Conservation (phyloP, 768 basidiomycete genomes). For the Xerocomus brunneocitrinus region DNA sequence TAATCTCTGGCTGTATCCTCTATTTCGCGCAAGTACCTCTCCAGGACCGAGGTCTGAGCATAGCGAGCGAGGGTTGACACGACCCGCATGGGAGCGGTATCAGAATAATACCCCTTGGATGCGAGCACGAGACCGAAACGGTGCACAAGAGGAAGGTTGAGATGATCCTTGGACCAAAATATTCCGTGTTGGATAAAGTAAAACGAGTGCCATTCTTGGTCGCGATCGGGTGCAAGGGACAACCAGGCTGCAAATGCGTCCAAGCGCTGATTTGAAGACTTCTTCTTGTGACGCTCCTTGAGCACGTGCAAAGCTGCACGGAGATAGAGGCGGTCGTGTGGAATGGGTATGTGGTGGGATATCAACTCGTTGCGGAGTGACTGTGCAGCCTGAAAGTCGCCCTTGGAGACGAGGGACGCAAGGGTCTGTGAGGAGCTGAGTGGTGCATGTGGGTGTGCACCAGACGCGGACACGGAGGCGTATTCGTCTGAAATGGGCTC, state of each 20-base stretch:
- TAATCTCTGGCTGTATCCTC: conserved; percentile 14
- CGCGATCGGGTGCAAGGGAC: conserved; percentile 36
- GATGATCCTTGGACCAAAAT: conserved; percentile 25
- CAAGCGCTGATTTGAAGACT: conserved; percentile 15
- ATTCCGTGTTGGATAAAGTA: conserved; percentile 30
- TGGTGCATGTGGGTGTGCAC: conserved; percentile 14
- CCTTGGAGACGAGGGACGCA: conserved; percentile 17
- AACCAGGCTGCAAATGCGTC: conserved; percentile 40
- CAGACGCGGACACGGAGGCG: conserved; percentile 7
- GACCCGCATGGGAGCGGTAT: conserved; percentile 17
- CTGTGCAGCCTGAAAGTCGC: conserved; percentile 28
- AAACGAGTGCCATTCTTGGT: conserved; percentile 18
- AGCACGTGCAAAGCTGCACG: conserved; percentile 35
- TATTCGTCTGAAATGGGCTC: conserved; percentile 36
- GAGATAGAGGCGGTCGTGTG: conserved; percentile 34
- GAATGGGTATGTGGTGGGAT: conserved; percentile 35
- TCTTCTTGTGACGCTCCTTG: conserved; percentile 10
- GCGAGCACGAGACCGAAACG: conserved; percentile 43
- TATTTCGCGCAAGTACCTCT: conserved; percentile 37
- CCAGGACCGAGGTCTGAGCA: conserved; percentile 31
- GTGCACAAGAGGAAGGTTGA: conserved; percentile 36
- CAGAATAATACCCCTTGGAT: conserved; percentile 40
- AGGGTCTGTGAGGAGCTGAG: conserved; percentile 24
- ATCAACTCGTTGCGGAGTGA: conserved; percentile 38
- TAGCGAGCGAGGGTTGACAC: conserved; percentile 43